These are phyloP conservation scores for Acanthamoeba rhysodes DNA, from an alignment of 208 protist genomes.

Conservation along the genomic window DNA sequence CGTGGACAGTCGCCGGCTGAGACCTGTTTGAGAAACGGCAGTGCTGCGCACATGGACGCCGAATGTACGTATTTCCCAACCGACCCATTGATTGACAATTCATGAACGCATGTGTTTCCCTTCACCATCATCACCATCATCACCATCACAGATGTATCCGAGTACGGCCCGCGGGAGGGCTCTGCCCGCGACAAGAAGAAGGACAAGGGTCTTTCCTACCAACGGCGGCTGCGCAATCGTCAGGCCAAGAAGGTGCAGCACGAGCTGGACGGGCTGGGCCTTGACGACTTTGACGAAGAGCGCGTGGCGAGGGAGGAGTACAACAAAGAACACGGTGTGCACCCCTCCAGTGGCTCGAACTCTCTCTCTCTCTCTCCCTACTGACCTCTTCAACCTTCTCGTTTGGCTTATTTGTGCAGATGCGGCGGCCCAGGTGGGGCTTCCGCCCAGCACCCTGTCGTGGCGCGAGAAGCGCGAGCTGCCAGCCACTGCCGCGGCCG, in stretches of 20 bases:
- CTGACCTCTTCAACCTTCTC: not conserved
- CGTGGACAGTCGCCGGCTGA: too few species aligned
- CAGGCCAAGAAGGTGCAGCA: slow-evolving; percentile 53
- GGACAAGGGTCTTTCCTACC: slow-evolving; percentile 36
- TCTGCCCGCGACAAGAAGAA: slow-evolving; percentile 21
- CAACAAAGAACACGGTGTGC: slow-evolving; percentile 54
- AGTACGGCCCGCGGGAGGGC: slow-evolving; percentile 44
- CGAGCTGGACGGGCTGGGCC: not conserved
- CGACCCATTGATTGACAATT: too few species aligned
- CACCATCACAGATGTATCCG: slow-evolving; percentile 2
- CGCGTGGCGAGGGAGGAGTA: slow-evolving; percentile 22
- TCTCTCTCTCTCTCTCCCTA: not conserved
- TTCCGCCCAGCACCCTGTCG: slow-evolving; percentile 47
- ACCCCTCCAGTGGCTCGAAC: not conserved
- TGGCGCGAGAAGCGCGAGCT: slow-evolving; percentile 75
- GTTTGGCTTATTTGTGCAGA: slow-evolving; percentile 1
- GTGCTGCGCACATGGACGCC: not conserved
- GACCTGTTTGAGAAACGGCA: not conserved
- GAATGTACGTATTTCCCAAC: not conserved
- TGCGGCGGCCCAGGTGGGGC: slow-evolving; percentile 27
- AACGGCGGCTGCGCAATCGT: slow-evolving; percentile 50
- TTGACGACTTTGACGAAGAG: slow-evolving; percentile 21
- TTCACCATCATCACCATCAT: not conserved
- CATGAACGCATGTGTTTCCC: not conserved
- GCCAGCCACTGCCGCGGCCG: not conserved